Base-by-base conservation (phyloP, 139 green algal genomes). In the Axilococcus clingmanii region DNA sequence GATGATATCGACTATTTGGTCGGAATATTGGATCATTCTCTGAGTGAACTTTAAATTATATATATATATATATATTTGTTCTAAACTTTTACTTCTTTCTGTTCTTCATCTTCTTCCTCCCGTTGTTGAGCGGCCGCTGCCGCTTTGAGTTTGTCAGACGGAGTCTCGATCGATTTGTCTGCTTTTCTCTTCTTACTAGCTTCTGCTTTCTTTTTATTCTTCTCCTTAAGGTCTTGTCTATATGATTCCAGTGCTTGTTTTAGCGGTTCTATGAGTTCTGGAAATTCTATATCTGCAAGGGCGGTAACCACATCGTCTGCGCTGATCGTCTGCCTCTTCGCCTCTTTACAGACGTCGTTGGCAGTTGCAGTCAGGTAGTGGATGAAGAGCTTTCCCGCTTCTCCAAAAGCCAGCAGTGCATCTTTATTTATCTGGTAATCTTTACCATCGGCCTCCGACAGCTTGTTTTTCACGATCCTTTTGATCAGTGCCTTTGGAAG, bases 331-430 rank as follows among this genome's bases (percentile, higher is more conserved):
- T 78, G 67, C 4, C 88, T 72, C 47, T 88, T 89, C 19, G 69
- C 61, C 24, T 93, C 84, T 20, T 71, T 70, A 55, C 76, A 87
- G 3, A 89, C 59, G 36, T 94, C 86, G 44, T 92, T 91, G 6
- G 85, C 79, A n/a, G 85, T 79, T 4, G 80, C 68, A 3, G 83
- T 80, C 2, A 96, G 52, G 42, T 88, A 91, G 45, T 72, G 79
- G 25, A 96, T 91, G 50, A 96, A 95, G 7, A 85, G 68, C 66
- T 91, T 93, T 28, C 72, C 82, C 20, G 67, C 77, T 45, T 95
- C 83, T 1, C 42, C 54, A 37, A 93, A 78, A 0, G 85, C 88
- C 16, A 82, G 45, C 5, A 94, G 56, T 0, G 80, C 86, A 28
- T 96, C 78, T 57, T 79, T 84, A 64, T 67, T 84, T 4, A 88